Evolutionary conservation across 345 rosid genomes (phyloP).

Genomic region (Erucastrum elatum): DNA sequence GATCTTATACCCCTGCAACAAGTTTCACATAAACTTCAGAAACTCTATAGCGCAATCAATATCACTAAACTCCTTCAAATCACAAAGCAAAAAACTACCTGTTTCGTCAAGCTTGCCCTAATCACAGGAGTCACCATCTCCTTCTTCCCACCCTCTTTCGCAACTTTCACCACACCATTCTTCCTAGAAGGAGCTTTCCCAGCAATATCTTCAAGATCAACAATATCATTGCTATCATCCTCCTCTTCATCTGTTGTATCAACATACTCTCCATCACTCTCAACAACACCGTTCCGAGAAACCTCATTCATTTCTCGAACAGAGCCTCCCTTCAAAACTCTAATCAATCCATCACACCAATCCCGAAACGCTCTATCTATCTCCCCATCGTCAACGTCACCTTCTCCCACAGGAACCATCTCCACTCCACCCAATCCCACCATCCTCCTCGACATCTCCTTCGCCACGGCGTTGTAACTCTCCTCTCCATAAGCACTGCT

Average conservation of each 20-base stretch:
- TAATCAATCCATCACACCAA: slow-evolving; percentile 63
- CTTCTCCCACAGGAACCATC: slow-evolving; percentile 61
- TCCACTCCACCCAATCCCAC: slow-evolving; percentile 73
- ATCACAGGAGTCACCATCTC: slow-evolving; percentile 97
- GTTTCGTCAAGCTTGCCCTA: slow-evolving; percentile 91
- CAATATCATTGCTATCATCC: slow-evolving; percentile 38
- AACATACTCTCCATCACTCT: slow-evolving; percentile 42
- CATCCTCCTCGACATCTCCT: slow-evolving; percentile 61
- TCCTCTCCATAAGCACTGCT: slow-evolving; percentile 66
- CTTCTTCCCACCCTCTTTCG: slow-evolving; percentile 57
- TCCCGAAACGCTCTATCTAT: slow-evolving; percentile 57
- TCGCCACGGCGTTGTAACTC: slow-evolving; percentile 68
- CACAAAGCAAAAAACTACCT: slow-evolving; percentile 43
- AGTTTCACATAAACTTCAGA: slow-evolving; percentile 26
- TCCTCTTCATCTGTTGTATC: slow-evolving; percentile 51
- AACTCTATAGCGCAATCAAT: background rate
- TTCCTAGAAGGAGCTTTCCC: slow-evolving; percentile 84
- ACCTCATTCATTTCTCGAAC: slow-evolving; percentile 36
- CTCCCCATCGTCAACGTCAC: slow-evolving; percentile 78
- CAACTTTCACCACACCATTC: slow-evolving; percentile 32
- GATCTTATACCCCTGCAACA: slow-evolving; percentile 86
- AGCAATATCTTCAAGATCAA: slow-evolving; percentile 94
- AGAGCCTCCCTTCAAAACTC: slow-evolving; percentile 52
- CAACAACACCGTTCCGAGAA: slow-evolving; percentile 36
- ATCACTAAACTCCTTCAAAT: slow-evolving; percentile 6